Evolutionary conservation across 495 filamentous ascomycete species (phyloP).

Genomic region (Viridothelium virens): DNA sequence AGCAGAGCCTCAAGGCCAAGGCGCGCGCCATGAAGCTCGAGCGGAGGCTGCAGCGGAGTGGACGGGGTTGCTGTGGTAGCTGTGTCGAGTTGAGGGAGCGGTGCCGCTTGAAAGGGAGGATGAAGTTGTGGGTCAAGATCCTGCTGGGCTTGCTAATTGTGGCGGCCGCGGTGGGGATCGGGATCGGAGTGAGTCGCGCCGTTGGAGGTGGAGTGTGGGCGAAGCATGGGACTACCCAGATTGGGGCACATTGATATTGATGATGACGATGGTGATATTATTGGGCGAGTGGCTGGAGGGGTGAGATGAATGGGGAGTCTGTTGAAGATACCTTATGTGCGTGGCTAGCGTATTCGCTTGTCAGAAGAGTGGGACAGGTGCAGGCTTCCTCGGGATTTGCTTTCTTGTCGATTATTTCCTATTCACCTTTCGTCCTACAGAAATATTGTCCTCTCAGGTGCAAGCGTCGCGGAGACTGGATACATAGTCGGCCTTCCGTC

Average conservation of each 20-base stretch:
- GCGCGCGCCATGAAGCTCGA: constrained; percentile 11
- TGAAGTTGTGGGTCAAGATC: constrained; percentile 45
- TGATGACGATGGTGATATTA: not conserved
- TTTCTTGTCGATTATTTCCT: not conserved
- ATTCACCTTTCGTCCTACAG: not conserved
- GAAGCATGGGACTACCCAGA: constrained; percentile 21
- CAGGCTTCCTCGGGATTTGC: not conserved
- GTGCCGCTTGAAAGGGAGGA: constrained; percentile 40
- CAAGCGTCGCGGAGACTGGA: not conserved
- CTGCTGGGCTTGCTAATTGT: constrained; percentile 48
- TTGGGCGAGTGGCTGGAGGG: not conserved
- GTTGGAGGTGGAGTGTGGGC: constrained; percentile 53
- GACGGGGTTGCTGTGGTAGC: constrained; percentile 24
- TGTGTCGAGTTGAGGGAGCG: constrained; percentile 32
- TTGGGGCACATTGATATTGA: not conserved
- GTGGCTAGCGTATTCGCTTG: too few relatives aligned
- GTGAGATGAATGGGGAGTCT: not conserved
- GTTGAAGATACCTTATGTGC: too few relatives aligned
- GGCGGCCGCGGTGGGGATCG: constrained; percentile 52
- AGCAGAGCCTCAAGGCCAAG: constrained; percentile 28
- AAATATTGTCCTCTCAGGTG: not conserved
- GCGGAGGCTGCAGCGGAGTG: constrained; percentile 22
- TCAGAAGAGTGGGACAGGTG: not conserved
- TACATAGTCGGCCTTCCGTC: not conserved
- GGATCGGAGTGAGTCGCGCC: constrained; percentile 52